A percentile compares a stretch with the other conserved stretches of the same genome.
phyloP scores from a whole-genome alignment of 805 yeast species.

The Candida boleticola region DNA sequence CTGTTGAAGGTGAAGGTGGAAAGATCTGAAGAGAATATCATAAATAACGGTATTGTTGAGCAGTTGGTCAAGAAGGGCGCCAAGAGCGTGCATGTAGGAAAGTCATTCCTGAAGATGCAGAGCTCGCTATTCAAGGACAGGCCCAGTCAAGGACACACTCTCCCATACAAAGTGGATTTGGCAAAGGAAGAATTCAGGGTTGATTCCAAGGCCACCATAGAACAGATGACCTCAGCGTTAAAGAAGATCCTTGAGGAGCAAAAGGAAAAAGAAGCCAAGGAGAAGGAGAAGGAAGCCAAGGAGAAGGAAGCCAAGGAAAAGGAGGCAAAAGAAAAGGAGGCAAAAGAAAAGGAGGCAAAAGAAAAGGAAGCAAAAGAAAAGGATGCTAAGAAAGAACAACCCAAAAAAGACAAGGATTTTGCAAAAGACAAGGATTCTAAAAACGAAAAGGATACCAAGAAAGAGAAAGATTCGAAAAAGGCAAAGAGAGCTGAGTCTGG shows the following conservation, averaged over 20 bases:
- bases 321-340: slow-evolving; percentile 18
- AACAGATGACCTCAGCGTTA: slow-evolving; percentile 12
- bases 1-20: slow-evolving; percentile 11
- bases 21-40: slow-evolving; percentile 19
- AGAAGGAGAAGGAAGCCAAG: neutral
- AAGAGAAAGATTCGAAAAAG: slow-evolving; percentile 37
- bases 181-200: slow-evolving; percentile 23
- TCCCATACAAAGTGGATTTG: slow-evolving; percentile 11
- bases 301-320: neutral
- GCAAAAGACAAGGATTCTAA: slow-evolving; percentile 17
- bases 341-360: slow-evolving; percentile 21
- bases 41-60: slow-evolving; percentile 21
- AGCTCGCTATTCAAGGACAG: neutral
- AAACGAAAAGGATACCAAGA: slow-evolving; percentile 23
- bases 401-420: slow-evolving; percentile 29
- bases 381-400: slow-evolving; percentile 9
- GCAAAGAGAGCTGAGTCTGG: neutral
- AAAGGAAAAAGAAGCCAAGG: neutral
- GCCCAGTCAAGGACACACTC: neutral
- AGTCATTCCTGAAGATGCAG: slow-evolving; percentile 15
- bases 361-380: slow-evolving; percentile 29
- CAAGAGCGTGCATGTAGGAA: slow-evolving; percentile 7
- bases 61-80: slow-evolving; percentile 1
- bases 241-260: neutral
- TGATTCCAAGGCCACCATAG: slow-evolving; percentile 15